Evolutionary conservation across 2,329 filamentous ascomycete genomes (phyloP).

Genomic region (Trichoderma sp.): DNA sequence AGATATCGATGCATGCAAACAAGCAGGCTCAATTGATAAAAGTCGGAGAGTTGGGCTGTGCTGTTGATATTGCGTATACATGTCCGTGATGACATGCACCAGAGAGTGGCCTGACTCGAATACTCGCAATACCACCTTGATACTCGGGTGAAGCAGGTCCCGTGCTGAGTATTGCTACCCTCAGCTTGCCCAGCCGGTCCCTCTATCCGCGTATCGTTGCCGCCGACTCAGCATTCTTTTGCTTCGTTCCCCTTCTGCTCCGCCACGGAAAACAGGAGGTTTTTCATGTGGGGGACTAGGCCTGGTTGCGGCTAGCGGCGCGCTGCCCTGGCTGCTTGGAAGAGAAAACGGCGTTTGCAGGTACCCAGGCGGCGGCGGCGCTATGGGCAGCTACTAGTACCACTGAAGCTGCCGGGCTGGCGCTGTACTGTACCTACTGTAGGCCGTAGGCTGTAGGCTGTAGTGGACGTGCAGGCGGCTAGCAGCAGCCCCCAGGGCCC

Average conservation of each 20-base stretch:
- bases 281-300: not conserved
- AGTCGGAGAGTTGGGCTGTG: no score
- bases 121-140: not conserved
- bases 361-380: slow-evolving; percentile 9
- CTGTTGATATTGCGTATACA: not conserved
- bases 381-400: slow-evolving; percentile 14
- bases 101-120: not conserved
- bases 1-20: not conserved
- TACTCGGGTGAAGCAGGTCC: not conserved
- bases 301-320: not conserved
- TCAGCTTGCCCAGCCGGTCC: not conserved
- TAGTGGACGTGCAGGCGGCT: not conserved
- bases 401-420: not conserved
- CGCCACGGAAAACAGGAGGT: slow-evolving; percentile 8
- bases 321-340: slow-evolving; percentile 13
- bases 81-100: not conserved
- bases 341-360: slow-evolving; percentile 3
- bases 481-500: not conserved
- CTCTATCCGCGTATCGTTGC: no score
- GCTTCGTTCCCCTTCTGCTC: not conserved
- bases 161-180: not conserved
- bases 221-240: no score
- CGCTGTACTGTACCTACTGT: no score
- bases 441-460: no score
- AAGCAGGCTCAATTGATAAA: not conserved